Evolutionary conservation across 2,329 filamentous ascomycete species (phyloP).

Genomic region (Paraphaeosphaeria sporulosa): DNA sequence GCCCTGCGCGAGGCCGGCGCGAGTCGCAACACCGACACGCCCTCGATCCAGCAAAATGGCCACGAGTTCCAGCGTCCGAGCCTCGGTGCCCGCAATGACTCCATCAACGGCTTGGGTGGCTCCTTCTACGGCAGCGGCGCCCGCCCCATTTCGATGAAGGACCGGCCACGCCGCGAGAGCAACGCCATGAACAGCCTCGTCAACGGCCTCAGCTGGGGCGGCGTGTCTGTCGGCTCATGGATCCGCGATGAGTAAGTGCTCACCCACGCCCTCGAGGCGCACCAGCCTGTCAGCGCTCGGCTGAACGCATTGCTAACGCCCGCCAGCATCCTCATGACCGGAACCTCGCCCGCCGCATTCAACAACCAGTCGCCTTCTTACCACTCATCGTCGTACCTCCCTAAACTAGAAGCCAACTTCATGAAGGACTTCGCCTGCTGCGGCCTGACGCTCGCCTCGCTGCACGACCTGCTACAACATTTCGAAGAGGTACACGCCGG

Average conservation of each 20-base stretch:
- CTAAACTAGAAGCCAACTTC: slow-evolving; percentile 95
- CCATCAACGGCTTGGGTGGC: slow-evolving; percentile 55
- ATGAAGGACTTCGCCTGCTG: slow-evolving; percentile 98
- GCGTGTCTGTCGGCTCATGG: slow-evolving; percentile 94
- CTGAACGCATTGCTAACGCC: slow-evolving; percentile 30
- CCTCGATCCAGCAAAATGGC: slow-evolving; percentile 54
- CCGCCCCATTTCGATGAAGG: slow-evolving; percentile 67
- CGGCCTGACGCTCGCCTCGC: slow-evolving; percentile 83
- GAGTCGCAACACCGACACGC: slow-evolving; percentile 36
- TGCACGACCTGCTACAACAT: slow-evolving; percentile 94
- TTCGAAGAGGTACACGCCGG: slow-evolving; percentile 95
- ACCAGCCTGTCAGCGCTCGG: slow-evolving; percentile 14
- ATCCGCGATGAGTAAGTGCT: slow-evolving; percentile 93
- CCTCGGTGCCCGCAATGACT: slow-evolving; percentile 60
- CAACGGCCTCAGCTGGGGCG: slow-evolving; percentile 95
- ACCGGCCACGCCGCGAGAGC: slow-evolving; percentile 65
- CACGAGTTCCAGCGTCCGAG: slow-evolving; percentile 42
- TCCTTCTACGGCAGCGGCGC: slow-evolving; percentile 66
- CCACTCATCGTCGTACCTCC: slow-evolving; percentile 94
- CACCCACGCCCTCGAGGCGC: slow-evolving; percentile 5
- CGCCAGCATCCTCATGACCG: slow-evolving; percentile 87
- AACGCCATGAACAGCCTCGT: slow-evolving; percentile 67
- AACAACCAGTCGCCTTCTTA: slow-evolving; percentile 87
- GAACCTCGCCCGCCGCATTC: slow-evolving; percentile 88
- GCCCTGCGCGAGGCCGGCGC: slow-evolving; percentile 62